phyloP scores from a whole-genome alignment of 2,329 filamentous ascomycete species.

The Lasiodiplodia sp. region DNA sequence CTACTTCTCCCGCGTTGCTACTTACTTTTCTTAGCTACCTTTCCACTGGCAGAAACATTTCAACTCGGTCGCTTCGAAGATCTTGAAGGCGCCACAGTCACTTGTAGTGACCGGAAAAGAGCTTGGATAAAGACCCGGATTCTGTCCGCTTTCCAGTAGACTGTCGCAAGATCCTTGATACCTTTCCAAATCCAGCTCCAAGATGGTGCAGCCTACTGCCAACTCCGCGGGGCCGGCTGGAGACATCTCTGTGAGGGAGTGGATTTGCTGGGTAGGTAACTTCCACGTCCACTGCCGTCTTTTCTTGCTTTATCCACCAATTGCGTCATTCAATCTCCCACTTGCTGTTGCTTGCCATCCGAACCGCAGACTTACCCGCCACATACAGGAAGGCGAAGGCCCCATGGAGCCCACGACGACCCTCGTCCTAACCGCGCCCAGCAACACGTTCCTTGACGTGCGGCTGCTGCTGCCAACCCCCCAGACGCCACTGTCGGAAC shows the following conservation, averaged over 20 bases:
- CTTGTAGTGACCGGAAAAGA: not conserved
- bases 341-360: not conserved
- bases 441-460: constrained; percentile 67
- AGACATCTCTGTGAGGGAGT: constrained; percentile 22
- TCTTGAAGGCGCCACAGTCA: not conserved
- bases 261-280: constrained; percentile 26
- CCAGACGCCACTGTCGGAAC: constrained; percentile 18
- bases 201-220: not conserved
- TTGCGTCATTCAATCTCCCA: not conserved
- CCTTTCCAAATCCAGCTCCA: not conserved
- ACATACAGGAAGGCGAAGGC: constrained; percentile 38
- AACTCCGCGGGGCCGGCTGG: not conserved
- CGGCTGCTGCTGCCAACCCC: constrained; percentile 55
- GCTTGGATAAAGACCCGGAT: not conserved
- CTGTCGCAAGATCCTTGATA: not conserved
- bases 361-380: not conserved
- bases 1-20: not conserved
- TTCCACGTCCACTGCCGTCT: not conserved
- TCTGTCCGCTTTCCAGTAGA: not conserved
- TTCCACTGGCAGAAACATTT: not conserved
- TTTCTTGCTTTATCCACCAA: not conserved
- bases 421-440: constrained; percentile 68
- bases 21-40: not conserved
- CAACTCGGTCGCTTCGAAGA: not conserved
- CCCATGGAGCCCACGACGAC: constrained; percentile 69